phyloP scores from a whole-genome alignment of 192 early-diverging fungal species.

The Physocladia obscura region DNA sequence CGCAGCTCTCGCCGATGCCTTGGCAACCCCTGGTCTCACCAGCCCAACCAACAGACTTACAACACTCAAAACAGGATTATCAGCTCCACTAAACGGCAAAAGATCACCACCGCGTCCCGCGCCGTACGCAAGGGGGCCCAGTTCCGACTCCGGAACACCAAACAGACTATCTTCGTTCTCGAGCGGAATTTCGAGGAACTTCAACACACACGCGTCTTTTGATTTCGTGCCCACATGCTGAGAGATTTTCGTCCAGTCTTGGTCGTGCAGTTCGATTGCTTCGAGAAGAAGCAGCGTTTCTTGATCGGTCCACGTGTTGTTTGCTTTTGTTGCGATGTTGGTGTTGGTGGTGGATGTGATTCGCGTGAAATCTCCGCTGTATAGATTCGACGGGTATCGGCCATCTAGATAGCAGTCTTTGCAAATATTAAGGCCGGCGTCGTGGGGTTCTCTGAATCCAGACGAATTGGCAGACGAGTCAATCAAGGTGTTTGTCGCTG shows the following conservation, averaged over 20 bases:
- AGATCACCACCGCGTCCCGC: conserved; percentile 27
- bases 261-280: conserved; percentile 89
- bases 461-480: background rate
- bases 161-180: conserved; percentile 43
- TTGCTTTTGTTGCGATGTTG: conserved; percentile 9
- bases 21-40: conserved; percentile 84
- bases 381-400: conserved; percentile 78
- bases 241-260: conserved; percentile 90
- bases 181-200: conserved; percentile 86
- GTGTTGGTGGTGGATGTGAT: conserved; percentile 44
- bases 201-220: conserved; percentile 86
- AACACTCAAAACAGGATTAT: conserved; percentile 90
- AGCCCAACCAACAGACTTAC: conserved; percentile 84
- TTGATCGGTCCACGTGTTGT: conserved; percentile 74
- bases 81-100: conserved; percentile 73
- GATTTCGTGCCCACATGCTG: conserved; percentile 89
- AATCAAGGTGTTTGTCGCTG: background rate
- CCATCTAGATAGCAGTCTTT: conserved; percentile 82
- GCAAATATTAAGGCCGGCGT: conserved; percentile 64
- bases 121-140: conserved; percentile 70
- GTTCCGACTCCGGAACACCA: conserved; percentile 7
- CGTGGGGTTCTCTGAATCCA: conserved; percentile 31
- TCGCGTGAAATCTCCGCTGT: conserved; percentile 80
- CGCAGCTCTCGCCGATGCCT: conserved; percentile 83
- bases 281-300: conserved; percentile 87